Evolutionary conservation across 345 rosid species (phyloP).

Genomic region (Citrus australasica): DNA sequence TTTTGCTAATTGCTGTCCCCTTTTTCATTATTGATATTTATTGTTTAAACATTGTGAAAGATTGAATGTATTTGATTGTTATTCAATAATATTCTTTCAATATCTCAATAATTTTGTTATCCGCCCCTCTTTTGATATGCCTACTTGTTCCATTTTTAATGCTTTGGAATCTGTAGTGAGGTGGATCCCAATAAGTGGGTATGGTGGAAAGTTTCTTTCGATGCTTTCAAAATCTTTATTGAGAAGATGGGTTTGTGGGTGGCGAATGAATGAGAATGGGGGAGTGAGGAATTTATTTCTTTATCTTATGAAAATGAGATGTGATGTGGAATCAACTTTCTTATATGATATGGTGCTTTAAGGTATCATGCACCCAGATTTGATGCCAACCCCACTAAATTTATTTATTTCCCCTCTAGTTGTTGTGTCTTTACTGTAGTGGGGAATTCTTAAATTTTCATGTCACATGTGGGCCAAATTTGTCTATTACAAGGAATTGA

Average conservation of each 20-base stretch:
- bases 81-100: constrained; percentile 3
- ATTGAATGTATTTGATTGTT: not conserved
- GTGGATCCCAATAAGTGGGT: constrained; percentile 23
- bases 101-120: not conserved
- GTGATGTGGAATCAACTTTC: constrained; percentile 22
- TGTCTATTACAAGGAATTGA: not conserved
- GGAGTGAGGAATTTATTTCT: constrained; percentile 6
- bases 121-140: not conserved
- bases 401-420: not conserved
- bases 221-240: constrained; percentile 9
- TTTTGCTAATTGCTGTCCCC: not conserved
- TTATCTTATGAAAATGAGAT: constrained; percentile 10
- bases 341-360: not conserved
- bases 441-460: constrained; percentile 9
- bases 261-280: not conserved
- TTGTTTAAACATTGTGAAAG: not conserved
- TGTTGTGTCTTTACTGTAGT: constrained; percentile 8
- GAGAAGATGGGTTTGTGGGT: not conserved
- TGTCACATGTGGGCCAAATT: constrained; percentile 9
- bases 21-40: not conserved
- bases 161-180: constrained; percentile 6
- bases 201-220: constrained; percentile 12
- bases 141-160: not conserved
- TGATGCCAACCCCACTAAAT: constrained; percentile 9
- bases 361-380: constrained; percentile 7